Base-by-base conservation (phyloP, 768 basidiomycete genomes). In the Megacollybia marginata region DNA sequence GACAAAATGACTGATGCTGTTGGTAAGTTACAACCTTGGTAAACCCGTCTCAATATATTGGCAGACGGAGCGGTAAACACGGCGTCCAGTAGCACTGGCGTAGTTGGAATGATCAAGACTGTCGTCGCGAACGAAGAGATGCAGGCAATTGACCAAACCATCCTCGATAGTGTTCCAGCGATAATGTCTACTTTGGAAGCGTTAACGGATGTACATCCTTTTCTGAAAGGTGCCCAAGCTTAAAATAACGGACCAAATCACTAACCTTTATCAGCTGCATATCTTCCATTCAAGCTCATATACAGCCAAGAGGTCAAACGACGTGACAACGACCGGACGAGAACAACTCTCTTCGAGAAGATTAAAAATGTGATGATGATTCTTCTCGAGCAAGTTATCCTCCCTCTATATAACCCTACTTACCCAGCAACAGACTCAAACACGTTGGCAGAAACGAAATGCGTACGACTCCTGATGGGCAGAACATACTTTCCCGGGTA, bases 101-200 rank as follows among this genome's bases (percentile, higher is more conserved):
- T 47, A n/a, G 31, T 47, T 32, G 33, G 43, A 18, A 23, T 40
- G 3, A 13, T 50, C 12, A 9, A 50, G 28, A 16, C 49, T 31
- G 40, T 50, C 34, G 23, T 36, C 18, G 49, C 23, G 19, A 50
- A 50, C 44, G 49, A 50, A 45, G 49, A 10, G n/a, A 44, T 50
- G 18, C 42, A 50, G 36, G 44, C 33, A 18, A 46, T 50, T 32
- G 49, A 33, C 15, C 34, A 28, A 2, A 31, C 44, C 20, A 31
- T 50, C 20, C n/a, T 50, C 16, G 46, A 38, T 12, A 35, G 49
- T 13, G 33, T 50, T 46, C 49, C 49, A 15, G 11, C 19, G 23
- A 43, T 50, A 33, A 46, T 50, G 49, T 35, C n/a, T 7, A 32
- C 31, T 7, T 36, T 50, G 11, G 34, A 50, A 31, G 19, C n/a